Evolutionary conservation across 768 basidiomycete species (phyloP).

Genomic region (Mrakia gelida): DNA sequence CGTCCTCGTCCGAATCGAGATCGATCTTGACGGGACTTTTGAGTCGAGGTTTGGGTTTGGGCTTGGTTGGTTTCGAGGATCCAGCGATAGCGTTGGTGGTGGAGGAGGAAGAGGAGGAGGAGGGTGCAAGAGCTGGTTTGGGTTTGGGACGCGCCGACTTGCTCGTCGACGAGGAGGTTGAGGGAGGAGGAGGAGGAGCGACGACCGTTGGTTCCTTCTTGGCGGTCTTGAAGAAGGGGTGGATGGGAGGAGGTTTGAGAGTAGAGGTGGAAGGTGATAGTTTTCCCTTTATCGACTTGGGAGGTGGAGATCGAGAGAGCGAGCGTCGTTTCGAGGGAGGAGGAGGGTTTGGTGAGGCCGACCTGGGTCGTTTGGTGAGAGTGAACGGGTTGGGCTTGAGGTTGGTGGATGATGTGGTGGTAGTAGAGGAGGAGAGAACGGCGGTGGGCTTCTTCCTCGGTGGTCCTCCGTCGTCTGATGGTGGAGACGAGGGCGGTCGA

Average conservation of each 20-base stretch:
- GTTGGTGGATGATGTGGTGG: background rate
- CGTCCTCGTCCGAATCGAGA: constrained; percentile 7
- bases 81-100: too few species aligned
- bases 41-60: background rate
- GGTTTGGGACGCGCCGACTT: background rate
- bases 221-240: background rate
- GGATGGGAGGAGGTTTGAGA: too few species aligned
- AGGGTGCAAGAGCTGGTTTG: background rate
- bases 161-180: background rate
- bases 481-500: background rate
- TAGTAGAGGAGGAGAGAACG: background rate
- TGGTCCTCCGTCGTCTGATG: background rate
- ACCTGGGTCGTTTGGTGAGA: background rate
- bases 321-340: background rate
- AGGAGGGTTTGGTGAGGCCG: background rate
- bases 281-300: background rate
- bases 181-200: background rate
- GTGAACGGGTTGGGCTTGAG: background rate
- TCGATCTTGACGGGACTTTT: background rate
- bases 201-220: too few species aligned
- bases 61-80: background rate
- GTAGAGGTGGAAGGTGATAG: background rate
- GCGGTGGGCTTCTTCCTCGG: background rate
- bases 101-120: background rate
- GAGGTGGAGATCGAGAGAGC: background rate